Percentiles rank a stretch among this genome's conserved stretches.
phyloP scores from a whole-genome alignment of 2,329 filamentous ascomycete genomes.

The Kalmusia sp. region DNA sequence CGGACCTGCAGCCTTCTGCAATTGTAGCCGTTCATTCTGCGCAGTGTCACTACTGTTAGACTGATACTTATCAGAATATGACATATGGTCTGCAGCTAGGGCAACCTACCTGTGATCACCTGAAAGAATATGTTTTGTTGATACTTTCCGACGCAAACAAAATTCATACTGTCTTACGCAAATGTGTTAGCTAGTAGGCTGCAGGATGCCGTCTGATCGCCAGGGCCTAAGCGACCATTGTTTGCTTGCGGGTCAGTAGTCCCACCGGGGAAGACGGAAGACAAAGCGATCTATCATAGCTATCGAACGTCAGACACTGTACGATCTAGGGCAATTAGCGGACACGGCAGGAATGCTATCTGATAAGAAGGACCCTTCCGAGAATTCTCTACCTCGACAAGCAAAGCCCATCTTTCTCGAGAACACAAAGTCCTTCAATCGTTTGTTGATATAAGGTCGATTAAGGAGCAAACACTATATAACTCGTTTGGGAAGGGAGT shows the following conservation, averaged over 20 bases:
- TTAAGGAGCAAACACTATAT: no score
- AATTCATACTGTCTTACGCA: not conserved
- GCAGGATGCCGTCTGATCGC: not conserved
- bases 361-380: no score
- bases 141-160: not conserved
- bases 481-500: no score
- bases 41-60: not conserved
- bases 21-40: not conserved
- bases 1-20: slow-evolving; percentile 1
- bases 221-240: not conserved
- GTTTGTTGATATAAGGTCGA: no score
- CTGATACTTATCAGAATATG: not conserved
- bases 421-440: no score
- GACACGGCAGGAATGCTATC: not conserved
- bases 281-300: slow-evolving; percentile 9
- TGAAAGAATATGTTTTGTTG: no score
- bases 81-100: no score
- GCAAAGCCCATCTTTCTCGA: no score
- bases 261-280: slow-evolving; percentile 26
- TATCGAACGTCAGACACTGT: slow-evolving; percentile 7
- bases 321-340: not conserved
- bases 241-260: slow-evolving; percentile 21
- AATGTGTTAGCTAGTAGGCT: not conserved
- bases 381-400: no score
- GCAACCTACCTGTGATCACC: no score